phyloP scores from a whole-genome alignment of 768 basidiomycete genomes.

The Rhodotorula graminis region DNA sequence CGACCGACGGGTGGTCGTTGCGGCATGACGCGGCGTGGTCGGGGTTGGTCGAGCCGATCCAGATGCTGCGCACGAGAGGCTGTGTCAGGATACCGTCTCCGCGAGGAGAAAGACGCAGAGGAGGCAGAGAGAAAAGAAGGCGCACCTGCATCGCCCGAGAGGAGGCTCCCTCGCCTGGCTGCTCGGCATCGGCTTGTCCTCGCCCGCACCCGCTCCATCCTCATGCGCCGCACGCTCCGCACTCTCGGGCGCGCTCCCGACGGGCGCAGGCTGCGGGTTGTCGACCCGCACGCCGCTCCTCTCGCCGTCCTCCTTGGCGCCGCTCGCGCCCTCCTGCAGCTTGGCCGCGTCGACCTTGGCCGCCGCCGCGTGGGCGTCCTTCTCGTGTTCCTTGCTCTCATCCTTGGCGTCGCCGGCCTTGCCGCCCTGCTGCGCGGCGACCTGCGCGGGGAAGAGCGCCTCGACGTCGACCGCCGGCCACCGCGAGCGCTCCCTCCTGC shows the following conservation, averaged over 20 bases:
- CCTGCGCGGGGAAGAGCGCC: slow-evolving; percentile 13
- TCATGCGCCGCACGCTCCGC: neutral
- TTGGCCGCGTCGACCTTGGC: slow-evolving; percentile 31
- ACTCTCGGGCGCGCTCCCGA: slow-evolving; percentile 23
- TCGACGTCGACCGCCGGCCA: slow-evolving; percentile 26
- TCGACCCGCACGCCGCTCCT: slow-evolving; percentile 4
- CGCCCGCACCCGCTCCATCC: neutral
- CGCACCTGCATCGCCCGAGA: slow-evolving; percentile 23
- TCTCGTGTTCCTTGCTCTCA: neutral
- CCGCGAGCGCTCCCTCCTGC: neutral
- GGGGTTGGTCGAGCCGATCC: slow-evolving; percentile 26
- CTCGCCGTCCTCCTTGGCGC: neutral
- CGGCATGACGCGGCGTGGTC: slow-evolving; percentile 12
- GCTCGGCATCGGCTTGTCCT: slow-evolving; percentile 13
- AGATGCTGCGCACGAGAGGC: slow-evolving; percentile 10
- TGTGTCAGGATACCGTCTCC: too few species aligned
- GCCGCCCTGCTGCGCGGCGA: too few species aligned
- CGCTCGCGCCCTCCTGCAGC: slow-evolving; percentile 15
- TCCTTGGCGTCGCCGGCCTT: too few species aligned
- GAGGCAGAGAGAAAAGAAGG: neutral
- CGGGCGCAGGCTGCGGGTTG: slow-evolving; percentile 26
- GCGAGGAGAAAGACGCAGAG: neutral
- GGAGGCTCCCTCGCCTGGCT: slow-evolving; percentile 26
- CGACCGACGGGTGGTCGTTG: slow-evolving; percentile 22
- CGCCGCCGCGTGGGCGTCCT: neutral